These are phyloP conservation scores for Trichophyton rubrum DNA, from an alignment of 2,329 filamentous ascomycete species.

Conservation along the genomic window DNA sequence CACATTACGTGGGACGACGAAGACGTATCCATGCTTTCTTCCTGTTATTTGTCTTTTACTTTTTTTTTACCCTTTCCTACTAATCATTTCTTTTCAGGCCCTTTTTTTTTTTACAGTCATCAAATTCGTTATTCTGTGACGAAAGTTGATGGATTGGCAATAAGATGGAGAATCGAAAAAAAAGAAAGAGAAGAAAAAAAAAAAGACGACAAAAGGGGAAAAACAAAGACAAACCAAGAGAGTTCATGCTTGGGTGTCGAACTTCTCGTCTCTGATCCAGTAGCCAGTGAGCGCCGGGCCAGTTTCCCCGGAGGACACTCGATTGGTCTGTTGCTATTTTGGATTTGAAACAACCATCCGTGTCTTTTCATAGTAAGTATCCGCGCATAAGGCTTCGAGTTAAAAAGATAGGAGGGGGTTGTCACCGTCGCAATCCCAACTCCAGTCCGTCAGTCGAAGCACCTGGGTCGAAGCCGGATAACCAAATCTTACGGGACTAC, in stretches of 20 bases:
- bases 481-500: neutral
- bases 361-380: constrained; percentile 1
- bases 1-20: constrained; percentile 3
- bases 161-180: constrained; percentile 1
- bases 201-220: neutral
- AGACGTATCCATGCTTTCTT: constrained; percentile 1
- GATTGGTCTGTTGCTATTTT: constrained; percentile 3
- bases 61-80: neutral
- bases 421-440: neutral
- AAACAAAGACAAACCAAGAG: neutral
- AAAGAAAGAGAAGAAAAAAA: neutral
- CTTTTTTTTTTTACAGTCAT: neutral
- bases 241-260: constrained; percentile 1
- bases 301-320: constrained; percentile 2
- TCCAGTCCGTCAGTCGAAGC: neutral
- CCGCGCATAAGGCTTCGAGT: neutral
- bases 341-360: constrained; percentile 2
- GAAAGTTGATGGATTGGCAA: neutral
- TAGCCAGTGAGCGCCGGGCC: constrained; percentile 1
- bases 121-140: neutral
- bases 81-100: neutral
- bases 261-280: neutral
- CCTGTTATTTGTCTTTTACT: neutral
- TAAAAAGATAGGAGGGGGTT: neutral
- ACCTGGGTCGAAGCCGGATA: neutral